Evolutionary conservation across 257 asterid genomes (phyloP), one percentile per base, ranked within the genome.

Genomic region (Craterostigma plantagineum): DNA sequence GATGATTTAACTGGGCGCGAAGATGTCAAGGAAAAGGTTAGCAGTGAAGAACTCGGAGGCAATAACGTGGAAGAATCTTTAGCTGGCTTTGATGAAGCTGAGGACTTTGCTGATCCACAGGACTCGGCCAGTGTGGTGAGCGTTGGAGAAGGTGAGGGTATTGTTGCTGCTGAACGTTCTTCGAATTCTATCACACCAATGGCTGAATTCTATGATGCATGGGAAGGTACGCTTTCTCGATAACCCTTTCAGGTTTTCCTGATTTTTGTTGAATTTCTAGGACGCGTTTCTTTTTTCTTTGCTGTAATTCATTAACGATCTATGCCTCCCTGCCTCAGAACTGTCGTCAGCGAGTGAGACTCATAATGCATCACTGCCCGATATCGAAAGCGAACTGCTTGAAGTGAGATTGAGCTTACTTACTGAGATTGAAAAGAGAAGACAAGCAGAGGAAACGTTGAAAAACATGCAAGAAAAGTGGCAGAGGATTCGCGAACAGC

Each of bases 161-260:
- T 45, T 50, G 56, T 62, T 58, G 78, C 55, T 51, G 54, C 55
- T 0, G 86, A 74, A 42, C 65, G 63, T 34, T 52, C 64, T 45
- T 18, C 63, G 47, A 72, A 58, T 70, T 50, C 63, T 10, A 40
- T 68, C 12, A 62, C 91, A 33, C 78, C 90, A 3, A 2, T 54
- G 41, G 64, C 90, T 12, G 95, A 79, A 65, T 83, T 79, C 70
- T 90, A 72, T 60, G 98, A 90, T 75, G 98, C 98, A 43, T 90
- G 92, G 95, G 98, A 90, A 74, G 98, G 98, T 90, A 59, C 49
- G 53, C 54, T 43, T n/a, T 33, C 45, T 53, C 3, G n/a, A n/a
- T n/a, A n/a, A n/a, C 8, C 14, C 8, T 36, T 36, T 36, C 40
- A 10, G 14, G 14, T 8, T 36, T 9, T 12, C 40, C 14, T 36